phyloP scores from a whole-genome alignment of 306 rosid species.

The Betula pendula region DNA sequence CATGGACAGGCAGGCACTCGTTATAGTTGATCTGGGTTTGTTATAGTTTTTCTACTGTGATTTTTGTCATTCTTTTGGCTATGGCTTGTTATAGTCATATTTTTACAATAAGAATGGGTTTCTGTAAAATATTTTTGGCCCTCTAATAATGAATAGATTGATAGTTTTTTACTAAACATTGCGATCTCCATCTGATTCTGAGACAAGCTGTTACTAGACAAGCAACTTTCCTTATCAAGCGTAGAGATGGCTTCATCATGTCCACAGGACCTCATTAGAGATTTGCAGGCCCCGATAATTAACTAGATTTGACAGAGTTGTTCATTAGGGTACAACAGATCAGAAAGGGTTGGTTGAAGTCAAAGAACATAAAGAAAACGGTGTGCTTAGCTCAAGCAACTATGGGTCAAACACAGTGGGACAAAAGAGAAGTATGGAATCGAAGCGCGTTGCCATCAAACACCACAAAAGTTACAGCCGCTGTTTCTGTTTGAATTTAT shows the following conservation, averaged over 20 bases:
- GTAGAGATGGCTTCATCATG: neutral
- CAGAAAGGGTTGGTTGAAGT: slow-evolving; percentile 4
- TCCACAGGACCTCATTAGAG: neutral
- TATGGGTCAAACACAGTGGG: slow-evolving; percentile 15
- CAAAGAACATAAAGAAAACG: neutral
- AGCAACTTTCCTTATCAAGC: neutral
- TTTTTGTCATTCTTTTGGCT: slow-evolving; percentile 41
- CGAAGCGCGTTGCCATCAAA: slow-evolving; percentile 25
- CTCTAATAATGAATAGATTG: slow-evolving; percentile 7
- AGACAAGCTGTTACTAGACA: neutral
- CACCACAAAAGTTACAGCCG: neutral
- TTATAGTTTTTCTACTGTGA: neutral
- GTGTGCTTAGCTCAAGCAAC: neutral
- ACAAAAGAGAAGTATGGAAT: neutral
- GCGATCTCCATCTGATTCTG: neutral
- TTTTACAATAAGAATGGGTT: slow-evolving; percentile 20
- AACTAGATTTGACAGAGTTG: slow-evolving; percentile 2
- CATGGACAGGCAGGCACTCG: slow-evolving; percentile 61
- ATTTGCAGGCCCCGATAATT: neutral
- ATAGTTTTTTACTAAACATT: slow-evolving; percentile 2
- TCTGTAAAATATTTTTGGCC: slow-evolving; percentile 9
- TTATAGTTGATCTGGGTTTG: slow-evolving; percentile 3
- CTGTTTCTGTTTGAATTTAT: neutral
- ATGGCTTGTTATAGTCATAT: slow-evolving; percentile 27
- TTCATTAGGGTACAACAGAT: neutral